Evolutionary conservation across 2,329 filamentous ascomycete genomes (phyloP), one percentile per base, ranked within the genome.

Genomic region (Escovopsis weberi): DNA sequence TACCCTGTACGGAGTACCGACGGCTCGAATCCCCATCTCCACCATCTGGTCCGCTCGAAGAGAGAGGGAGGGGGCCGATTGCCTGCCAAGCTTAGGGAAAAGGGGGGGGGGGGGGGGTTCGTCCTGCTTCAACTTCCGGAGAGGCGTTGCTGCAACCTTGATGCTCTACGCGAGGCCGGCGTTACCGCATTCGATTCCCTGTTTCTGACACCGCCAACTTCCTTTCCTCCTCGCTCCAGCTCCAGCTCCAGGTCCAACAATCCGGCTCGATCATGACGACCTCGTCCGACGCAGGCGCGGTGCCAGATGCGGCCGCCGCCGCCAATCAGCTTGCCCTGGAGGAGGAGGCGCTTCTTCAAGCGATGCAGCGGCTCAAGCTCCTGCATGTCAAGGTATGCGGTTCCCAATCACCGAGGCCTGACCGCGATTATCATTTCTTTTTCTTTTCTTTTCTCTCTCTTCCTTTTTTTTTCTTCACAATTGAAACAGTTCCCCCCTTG

Each of bases 341-440:
- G 39, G 71, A 76, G 54, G 61, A 66, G 43, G 65, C 65, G 45
- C 60, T 76, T 6, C 64, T 69, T 45, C 60, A 65, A 45, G 67
- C 66, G 23, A 61, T 76, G 50, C 59, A 68, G 50, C 63, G 66
- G 32, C 61, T 77, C 41, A 70, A 73, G 50, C 59, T 71, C 38
- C 58, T 75, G n/a, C 70, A 76, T 51, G 60, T 72, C 51, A 69
- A 72, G 64, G 73, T 68, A 66, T n/a, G 42, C 19, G 28, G 15
- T 15, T 15, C 15, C 15, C 15, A 15, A 15, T 15, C 15, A 30
- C 10, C 28, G 28, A 6, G 28, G 28, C 28, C 28, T 6, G 28
- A 30, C 12, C 9, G 12, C 23, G 18, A 18, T 39, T 26, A 5
- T 11, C 11, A 32, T 32, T 23, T 19, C 3, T 18, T 37, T 23